Conservation (phyloP, 169 alveolate genomes). For the Cystoisospora suis region DNA sequence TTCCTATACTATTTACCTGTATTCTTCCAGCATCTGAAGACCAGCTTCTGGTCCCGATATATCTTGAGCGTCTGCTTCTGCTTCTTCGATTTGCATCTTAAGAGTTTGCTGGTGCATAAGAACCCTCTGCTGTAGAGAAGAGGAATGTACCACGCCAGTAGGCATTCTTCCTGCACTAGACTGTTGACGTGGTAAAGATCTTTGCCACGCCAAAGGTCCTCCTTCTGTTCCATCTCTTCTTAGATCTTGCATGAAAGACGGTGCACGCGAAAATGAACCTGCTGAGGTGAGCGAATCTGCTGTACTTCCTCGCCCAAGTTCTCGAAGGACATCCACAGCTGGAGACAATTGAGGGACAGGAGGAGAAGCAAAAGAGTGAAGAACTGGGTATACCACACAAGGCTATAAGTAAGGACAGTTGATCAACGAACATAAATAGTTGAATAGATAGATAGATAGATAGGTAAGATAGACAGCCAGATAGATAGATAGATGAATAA, state of each 20-base stretch:
- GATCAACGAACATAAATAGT: background rate
- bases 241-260: background rate
- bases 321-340: background rate
- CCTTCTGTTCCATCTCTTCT: too few relatives aligned
- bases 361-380: background rate
- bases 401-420: background rate
- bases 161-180: too few relatives aligned
- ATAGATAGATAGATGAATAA: background rate
- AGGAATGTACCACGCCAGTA: background rate
- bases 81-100: conserved; percentile 12
- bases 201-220: too few relatives aligned
- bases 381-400: background rate
- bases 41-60: conserved; percentile 1
- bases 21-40: background rate
- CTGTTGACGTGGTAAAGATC: too few relatives aligned
- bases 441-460: background rate
- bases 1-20: too few relatives aligned
- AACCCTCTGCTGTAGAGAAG: background rate
- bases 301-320: background rate
- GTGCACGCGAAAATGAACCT: background rate
- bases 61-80: background rate
- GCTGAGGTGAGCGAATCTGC: too few relatives aligned
- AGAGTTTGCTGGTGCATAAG: background rate
- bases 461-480: background rate
- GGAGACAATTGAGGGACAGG: background rate